Conservation (phyloP, 2,329 filamentous ascomycete species). For the Aspergillus awamori region DNA sequence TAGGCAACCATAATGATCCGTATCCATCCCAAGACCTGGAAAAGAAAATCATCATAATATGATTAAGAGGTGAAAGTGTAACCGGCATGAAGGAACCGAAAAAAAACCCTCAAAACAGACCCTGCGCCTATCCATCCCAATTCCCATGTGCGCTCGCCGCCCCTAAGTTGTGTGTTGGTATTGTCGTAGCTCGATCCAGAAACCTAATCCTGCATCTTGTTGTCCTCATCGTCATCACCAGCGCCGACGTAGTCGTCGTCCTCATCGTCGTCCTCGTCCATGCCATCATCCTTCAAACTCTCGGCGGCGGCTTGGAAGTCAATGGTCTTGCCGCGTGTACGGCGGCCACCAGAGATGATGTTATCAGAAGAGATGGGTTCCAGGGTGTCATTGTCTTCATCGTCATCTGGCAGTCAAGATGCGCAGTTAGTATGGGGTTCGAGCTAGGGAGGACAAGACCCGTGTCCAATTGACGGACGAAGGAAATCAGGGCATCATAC, state of each 20-base stretch:
- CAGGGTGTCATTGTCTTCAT: constrained; percentile 75
- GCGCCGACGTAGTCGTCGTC: constrained; percentile 47
- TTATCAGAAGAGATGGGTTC: constrained; percentile 90
- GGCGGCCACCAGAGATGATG: constrained; percentile 76
- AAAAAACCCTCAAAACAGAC: constrained; percentile 21
- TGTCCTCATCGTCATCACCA: constrained; percentile 38
- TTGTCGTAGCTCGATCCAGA: constrained; percentile 10
- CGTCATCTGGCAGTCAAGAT: constrained; percentile 55
- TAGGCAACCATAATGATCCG: neutral
- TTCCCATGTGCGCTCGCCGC: constrained; percentile 19
- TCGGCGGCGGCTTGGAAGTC: constrained; percentile 90
- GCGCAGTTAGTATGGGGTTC: constrained; percentile 16
- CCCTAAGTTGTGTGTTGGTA: constrained; percentile 13
- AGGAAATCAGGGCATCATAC: neutral
- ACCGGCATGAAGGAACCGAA: constrained; percentile 1
- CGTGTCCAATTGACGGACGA: neutral
- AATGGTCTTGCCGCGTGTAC: constrained; percentile 89
- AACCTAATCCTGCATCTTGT: constrained; percentile 45
- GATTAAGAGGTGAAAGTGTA: constrained; percentile 1
- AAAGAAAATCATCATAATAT: neutral
- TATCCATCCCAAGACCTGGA: neutral
- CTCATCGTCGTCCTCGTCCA: constrained; percentile 62
- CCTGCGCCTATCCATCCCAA: constrained; percentile 23
- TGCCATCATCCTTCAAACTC: constrained; percentile 71
- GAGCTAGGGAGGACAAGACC: neutral